phyloP scores from a whole-genome alignment of 2,329 filamentous ascomycete species.

The Cercospora sp. region DNA sequence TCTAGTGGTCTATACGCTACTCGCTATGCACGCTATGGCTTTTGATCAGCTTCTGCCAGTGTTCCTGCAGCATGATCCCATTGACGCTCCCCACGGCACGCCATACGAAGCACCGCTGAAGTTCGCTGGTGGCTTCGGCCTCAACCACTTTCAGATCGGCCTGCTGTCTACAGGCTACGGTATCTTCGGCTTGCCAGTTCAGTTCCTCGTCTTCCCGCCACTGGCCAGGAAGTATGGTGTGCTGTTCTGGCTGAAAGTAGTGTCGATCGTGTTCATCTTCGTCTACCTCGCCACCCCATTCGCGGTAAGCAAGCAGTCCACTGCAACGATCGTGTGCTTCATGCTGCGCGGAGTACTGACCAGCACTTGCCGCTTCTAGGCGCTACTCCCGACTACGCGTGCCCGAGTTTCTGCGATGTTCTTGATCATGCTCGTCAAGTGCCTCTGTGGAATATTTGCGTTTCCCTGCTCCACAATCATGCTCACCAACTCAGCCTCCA shows the following conservation, averaged over 20 bases:
- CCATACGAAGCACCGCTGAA: slow-evolving; percentile 63
- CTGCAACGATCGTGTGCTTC: background rate
- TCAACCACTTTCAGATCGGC: slow-evolving; percentile 72
- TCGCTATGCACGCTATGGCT: slow-evolving; percentile 46
- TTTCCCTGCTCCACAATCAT: slow-evolving; percentile 90
- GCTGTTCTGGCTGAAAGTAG: slow-evolving; percentile 69
- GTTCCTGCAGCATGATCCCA: slow-evolving; percentile 73
- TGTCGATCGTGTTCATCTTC: slow-evolving; percentile 64
- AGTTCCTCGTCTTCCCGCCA: slow-evolving; percentile 82
- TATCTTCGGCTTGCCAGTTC: slow-evolving; percentile 73
- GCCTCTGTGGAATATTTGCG: slow-evolving; percentile 74
- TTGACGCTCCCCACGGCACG: slow-evolving; percentile 43
- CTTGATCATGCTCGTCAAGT: slow-evolving; percentile 70
- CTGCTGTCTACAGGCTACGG: slow-evolving; percentile 84
- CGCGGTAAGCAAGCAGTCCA: slow-evolving; percentile 43
- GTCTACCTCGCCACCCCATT: slow-evolving; percentile 83
- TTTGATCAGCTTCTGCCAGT: slow-evolving; percentile 63
- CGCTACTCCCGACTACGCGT: slow-evolving; percentile 56
- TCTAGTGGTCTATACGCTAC: slow-evolving; percentile 73
- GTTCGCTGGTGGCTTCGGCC: slow-evolving; percentile 76
- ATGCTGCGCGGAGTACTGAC: background rate
- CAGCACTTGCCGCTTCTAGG: slow-evolving; percentile 31
- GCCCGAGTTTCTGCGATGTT: slow-evolving; percentile 64
- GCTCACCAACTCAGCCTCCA: slow-evolving; percentile 80
- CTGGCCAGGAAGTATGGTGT: slow-evolving; percentile 73